Evolutionary conservation across 75 land plant genomes (phyloP), one percentile per base, ranked within the genome.

Genomic region (Pseudotsuga menziesii): DNA sequence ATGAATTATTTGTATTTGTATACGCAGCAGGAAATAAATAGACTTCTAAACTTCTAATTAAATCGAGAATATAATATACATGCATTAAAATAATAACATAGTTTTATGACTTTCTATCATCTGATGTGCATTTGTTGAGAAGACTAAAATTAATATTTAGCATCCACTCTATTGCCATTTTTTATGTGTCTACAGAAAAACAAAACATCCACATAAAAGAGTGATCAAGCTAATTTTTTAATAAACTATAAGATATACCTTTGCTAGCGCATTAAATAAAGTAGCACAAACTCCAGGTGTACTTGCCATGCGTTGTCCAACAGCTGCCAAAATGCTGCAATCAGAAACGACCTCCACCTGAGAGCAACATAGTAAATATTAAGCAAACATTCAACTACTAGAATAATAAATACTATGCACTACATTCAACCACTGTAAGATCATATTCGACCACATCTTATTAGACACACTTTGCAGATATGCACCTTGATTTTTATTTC

Each of bases 241-340:
- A 48, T 48, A 11, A 48, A 48, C 54, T 48, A 9, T 26, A 5
- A 75, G 32, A 16, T 60, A n/a, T 66, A 94, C 99, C 93, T 94
- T 94, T 25, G 99, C 99, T 32, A 96, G 91, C 59, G 99, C 98
- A 84, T 89, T 90, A 70, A 96, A 96, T 64, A 94, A 87, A 66
- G 93, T 89, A 35, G 98, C 99, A 88, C 99, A 94, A 73, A 96
- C 99, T 83, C 99, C 99, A 80, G 95, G 95, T 54, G 99, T 96
- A 74, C 99, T 96, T 17, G 99, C 99, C 99, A 94, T 96, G 80
- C 80, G 89, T 82, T 94, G 99, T 16, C 99, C 99, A 78, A 96
- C 99, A 60, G 98, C 84, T 54, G 98, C 99, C 66, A 96, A 83
- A 59, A 96, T 92, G 77, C 98, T 89, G 78, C 99, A 96, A 77